A percentile compares a stretch with the other conserved stretches of the same genome.
Conservation (phyloP, 495 filamentous ascomycete species). For the Chaetomium cochliodes region DNA sequence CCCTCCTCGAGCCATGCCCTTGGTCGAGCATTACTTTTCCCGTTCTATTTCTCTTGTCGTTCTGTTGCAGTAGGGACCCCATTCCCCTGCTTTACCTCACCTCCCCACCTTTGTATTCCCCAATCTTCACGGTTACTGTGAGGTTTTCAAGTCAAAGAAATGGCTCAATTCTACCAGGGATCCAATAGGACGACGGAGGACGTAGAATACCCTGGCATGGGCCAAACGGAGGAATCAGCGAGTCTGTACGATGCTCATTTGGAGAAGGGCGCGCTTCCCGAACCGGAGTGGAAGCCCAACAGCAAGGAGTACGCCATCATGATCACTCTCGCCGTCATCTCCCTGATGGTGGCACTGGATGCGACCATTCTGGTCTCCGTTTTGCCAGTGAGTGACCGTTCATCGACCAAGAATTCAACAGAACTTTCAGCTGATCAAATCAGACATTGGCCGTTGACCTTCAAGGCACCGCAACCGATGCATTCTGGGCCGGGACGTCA, state of each 20-base stretch:
- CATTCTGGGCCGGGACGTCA: slow-evolving; percentile 57
- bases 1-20: not conserved
- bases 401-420: not conserved
- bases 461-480: slow-evolving; percentile 45
- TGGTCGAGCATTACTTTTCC: not conserved
- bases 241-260: slow-evolving; percentile 13
- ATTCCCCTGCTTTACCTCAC: not conserved
- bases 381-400: slow-evolving; percentile 34
- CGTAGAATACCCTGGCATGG: not conserved
- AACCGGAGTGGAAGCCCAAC: slow-evolving; percentile 40
- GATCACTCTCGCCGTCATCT: slow-evolving; percentile 44
- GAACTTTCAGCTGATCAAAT: too few species aligned
- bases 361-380: slow-evolving; percentile 53
- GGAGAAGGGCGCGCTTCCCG: slow-evolving; percentile 23
- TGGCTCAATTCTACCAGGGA: not conserved
- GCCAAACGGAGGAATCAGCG: not conserved
- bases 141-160: not conserved
- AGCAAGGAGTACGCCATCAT: slow-evolving; percentile 44
- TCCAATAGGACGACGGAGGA: not conserved
- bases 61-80: not conserved
- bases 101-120: not conserved
- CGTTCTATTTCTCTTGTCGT: not conserved
- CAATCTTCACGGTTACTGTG: not conserved
- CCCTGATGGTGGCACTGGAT: slow-evolving; percentile 55
- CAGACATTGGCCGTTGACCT: slow-evolving; percentile 44